Base-by-base conservation (phyloP, 179 eudicot species). In the Beta corolliflora region DNA sequence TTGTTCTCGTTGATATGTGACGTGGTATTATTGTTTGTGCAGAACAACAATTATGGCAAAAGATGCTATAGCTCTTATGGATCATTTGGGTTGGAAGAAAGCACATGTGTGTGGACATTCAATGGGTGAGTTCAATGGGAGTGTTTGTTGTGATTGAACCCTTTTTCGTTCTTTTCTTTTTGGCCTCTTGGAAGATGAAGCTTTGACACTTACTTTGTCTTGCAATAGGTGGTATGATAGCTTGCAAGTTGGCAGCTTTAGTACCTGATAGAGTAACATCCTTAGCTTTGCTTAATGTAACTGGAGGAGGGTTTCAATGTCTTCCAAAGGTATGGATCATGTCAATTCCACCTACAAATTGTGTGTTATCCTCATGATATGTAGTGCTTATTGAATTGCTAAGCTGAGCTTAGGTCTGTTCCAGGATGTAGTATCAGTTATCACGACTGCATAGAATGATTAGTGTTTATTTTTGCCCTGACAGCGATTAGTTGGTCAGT, bases 51-150 rank as follows among this genome's bases (percentile, higher is more conserved):
- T 89, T 75, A 97, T 97, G 99, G 99, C 99, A 4, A 93, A 89
- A 82, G 99, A 97, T 89, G 93, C 94, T 46, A 89, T 94, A 71
- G 92, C 98, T 54, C 67, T 97, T 69, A 88, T 97, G 97, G 95
- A 97, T 87, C 98, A 94, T 80, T 81, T 97, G 86, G 97, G 98
- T 70, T 97, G 99, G 99, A 82, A 79, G 81, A 90, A 90, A 87
- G 97, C 97, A 45, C 99, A 94, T 84, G 88, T 97, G 56, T 90
- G 94, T 81, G 99, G 99, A 19, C 99, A 97, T 88, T 94, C 99
- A 55, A 97, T 97, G 99, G 98, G 99, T 94, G 84, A 88, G 96
- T 89, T 54, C 63, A 41, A n/a, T n/a, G n/a, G n/a, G n/a, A n/a
- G n/a, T n/a, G 19, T 13, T 48, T 13, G 19, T 14, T 76, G 12